Base-by-base conservation (phyloP, 1,139 yeast genomes). In the Candida sp. region DNA sequence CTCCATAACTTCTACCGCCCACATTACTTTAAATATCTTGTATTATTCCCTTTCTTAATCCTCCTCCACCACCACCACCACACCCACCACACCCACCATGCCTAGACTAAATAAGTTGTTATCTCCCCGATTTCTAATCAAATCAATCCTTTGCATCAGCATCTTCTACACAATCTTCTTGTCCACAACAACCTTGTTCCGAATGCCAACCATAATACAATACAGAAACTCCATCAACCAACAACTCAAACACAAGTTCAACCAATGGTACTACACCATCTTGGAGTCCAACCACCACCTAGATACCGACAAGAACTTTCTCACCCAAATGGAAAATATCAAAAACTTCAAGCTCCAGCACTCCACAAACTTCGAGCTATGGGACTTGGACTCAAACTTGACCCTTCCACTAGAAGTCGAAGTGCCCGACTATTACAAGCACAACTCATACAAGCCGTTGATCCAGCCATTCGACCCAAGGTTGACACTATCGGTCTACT, bases 401-500 rank as follows among this genome's bases (percentile, higher is more conserved):
- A 50, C 54, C 12, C 46, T 58, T 4, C 65, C 67, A 1, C 51
- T 63, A 4, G 47, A 45, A 25, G 54, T 71, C 2, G 32, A 52
- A 4, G 49, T 67, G 8, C 75, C 75, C 0, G 35, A 39, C 4
- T 65, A 62, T 48, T 54, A 42, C 42, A 37, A 40, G 11, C 49
- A 55, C 23, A 30, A 33, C 6, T 30, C 28, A n/a, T 46, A 33
- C 8, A 56, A 53, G 49, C 71, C 73, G 9, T 51, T 52, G 35
- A 53, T 72, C 7, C 77, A 68, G 51, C 79, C 79, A 1, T 79
- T 74, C 58, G 86, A 81, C 52, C 84, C 85, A 1, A 61, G 85
- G 33, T 69, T 81, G 54, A 79, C 84, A 4, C 51, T 79, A 22
- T 70, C 74, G 2, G 64, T 77, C 1, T 80, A 78, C 59, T 67